phyloP scores from a whole-genome alignment of 371 early-diverging fungal genomes.

The Rhizopus microsporus region DNA sequence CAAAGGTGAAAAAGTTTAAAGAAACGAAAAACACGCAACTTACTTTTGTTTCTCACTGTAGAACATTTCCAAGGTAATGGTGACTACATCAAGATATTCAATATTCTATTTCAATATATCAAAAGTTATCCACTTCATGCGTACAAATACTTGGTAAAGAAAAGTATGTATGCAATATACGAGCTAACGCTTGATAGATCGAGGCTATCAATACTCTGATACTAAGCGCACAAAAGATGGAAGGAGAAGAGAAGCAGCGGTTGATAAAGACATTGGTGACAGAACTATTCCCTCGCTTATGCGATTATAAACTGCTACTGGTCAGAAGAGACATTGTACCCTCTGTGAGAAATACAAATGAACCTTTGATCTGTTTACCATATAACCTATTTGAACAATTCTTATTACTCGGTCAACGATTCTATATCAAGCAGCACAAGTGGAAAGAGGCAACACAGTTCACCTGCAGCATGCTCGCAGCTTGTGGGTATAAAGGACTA shows the following conservation, averaged over 20 bases:
- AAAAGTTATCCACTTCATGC: slow-evolving; percentile 50
- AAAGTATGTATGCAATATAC: not conserved
- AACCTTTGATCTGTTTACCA: slow-evolving; percentile 41
- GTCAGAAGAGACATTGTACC: slow-evolving; percentile 35
- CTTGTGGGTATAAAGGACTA: slow-evolving; percentile 33
- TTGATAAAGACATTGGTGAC: slow-evolving; percentile 31
- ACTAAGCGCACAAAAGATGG: slow-evolving; percentile 29
- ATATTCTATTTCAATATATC: slow-evolving; percentile 41
- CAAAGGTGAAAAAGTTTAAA: slow-evolving; percentile 26
- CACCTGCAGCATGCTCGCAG: slow-evolving; percentile 42
- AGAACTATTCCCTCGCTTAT: slow-evolving; percentile 45
- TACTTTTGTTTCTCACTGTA: slow-evolving; percentile 3
- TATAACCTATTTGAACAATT: slow-evolving; percentile 47
- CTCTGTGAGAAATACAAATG: slow-evolving; percentile 45
- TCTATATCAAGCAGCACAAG: slow-evolving; percentile 40
- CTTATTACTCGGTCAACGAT: slow-evolving; percentile 41
- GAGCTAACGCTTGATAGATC: slow-evolving; percentile 23
- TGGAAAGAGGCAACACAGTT: slow-evolving; percentile 40
- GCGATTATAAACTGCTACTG: slow-evolving; percentile 41
- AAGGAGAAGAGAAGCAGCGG: slow-evolving; percentile 34
- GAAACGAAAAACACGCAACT: not conserved
- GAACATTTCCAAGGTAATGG: slow-evolving; percentile 39
- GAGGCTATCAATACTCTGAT: slow-evolving; percentile 41
- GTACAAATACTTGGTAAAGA: slow-evolving; percentile 46
- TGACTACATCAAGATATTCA: slow-evolving; percentile 29